Base-by-base conservation (phyloP, 148 eudicot species). In the Vaccinium macrocarpon region DNA sequence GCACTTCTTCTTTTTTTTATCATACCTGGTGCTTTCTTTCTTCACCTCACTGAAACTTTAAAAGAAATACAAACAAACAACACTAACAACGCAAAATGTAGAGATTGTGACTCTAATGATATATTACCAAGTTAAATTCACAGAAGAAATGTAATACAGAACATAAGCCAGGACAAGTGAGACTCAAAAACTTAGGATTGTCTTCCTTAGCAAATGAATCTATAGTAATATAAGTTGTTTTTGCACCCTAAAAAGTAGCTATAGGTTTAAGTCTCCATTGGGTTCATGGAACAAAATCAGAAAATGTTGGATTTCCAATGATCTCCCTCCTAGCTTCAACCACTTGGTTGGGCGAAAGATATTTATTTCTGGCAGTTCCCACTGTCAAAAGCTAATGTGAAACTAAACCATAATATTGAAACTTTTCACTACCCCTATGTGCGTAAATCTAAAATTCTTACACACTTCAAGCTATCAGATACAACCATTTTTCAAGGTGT, bases 281-380 rank as follows among this genome's bases (percentile, higher is more conserved):
- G 18, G 14, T 52, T 56, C 49, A 80, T 56, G 82, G 66, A 32
- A 80, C 38, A 56, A 18, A 72, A 72, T 72, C 53, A n/a, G 79
- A 46, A 35, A 35, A 50, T 32, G 66, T 78, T 35, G 10, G 27
- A 29, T 38, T 57, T 62, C 48, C 55, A 80, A 38, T 25, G 11
- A 71, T 16, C 25, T 42, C 35, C 29, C 14, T n/a, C 72, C 72
- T 66, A 66, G 13, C 14, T 29, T 70, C 42, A 70, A 29, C 74
- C 29, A 70, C 32, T 70, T 27, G 71, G 68, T 7, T 62, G 9
- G 74, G 42, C 2, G 29, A 70, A 27, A 42, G 6, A 25, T 25
- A 70, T 6, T 70, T 7, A 25, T 25, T 70, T 18, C n/a, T 70
- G 21, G 10, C 51, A 5, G 32, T 25, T 73, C 32, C 51, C 6